These are phyloP conservation scores for Quercus tomentella DNA, from an alignment of 331 rosid species.

Conservation along the genomic window DNA sequence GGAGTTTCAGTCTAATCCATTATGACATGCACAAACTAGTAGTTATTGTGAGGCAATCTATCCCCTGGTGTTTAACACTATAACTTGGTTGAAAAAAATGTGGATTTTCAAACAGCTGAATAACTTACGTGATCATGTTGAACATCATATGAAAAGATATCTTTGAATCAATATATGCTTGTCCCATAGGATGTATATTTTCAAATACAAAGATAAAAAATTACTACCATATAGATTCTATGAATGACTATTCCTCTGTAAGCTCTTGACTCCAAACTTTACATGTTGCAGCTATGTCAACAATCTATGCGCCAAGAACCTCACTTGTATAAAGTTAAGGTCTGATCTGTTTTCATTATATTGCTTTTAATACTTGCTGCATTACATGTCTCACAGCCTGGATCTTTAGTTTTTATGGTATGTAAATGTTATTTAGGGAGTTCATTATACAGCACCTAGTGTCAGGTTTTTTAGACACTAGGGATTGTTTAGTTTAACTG, in stretches of 20 bases:
- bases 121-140: neutral
- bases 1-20: neutral
- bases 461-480: neutral
- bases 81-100: neutral
- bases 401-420: slow-evolving; percentile 5
- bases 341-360: slow-evolving; percentile 18
- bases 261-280: slow-evolving; percentile 18
- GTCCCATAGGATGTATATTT: neutral
- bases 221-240: neutral
- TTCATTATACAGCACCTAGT: neutral
- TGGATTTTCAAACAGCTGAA: neutral
- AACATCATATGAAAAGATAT: neutral
- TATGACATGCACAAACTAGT: neutral
- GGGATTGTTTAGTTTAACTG: neutral
- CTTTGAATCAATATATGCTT: neutral
- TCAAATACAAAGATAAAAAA: neutral
- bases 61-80: neutral
- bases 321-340: slow-evolving; percentile 38
- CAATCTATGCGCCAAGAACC: slow-evolving; percentile 33
- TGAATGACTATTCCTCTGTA: slow-evolving; percentile 2
- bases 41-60: neutral
- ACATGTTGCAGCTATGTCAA: slow-evolving; percentile 55
- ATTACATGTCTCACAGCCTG: neutral
- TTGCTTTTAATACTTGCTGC: neutral
- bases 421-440: neutral